phyloP scores from a whole-genome alignment of 768 basidiomycete species.

The Postia placenta region DNA sequence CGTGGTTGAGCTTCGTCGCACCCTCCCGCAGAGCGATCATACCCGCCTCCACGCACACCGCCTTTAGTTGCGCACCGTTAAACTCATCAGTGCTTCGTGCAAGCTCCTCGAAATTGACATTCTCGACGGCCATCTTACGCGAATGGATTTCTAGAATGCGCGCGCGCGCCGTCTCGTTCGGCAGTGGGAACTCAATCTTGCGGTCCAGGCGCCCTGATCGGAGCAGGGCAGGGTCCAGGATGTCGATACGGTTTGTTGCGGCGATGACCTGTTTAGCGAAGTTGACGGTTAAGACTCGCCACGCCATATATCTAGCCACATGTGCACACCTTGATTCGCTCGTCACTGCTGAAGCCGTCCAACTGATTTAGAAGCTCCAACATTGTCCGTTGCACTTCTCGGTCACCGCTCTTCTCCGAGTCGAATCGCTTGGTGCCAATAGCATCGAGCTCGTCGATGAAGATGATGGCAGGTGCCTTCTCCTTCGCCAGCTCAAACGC shows the following conservation, averaged over 20 bases:
- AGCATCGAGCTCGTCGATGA: slow-evolving; percentile 98
- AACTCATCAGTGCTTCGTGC: slow-evolving; percentile 98
- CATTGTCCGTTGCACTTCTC: slow-evolving; percentile 99
- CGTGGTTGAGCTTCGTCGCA: slow-evolving; percentile 81
- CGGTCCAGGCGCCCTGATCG: slow-evolving; percentile 96
- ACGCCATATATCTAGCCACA: no score
- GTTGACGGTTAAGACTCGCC: not conserved
- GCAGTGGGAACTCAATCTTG: slow-evolving; percentile 98
- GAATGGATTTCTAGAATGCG: slow-evolving; percentile 96
- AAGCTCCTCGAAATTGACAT: slow-evolving; percentile 96
- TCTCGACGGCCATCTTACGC: slow-evolving; percentile 86
- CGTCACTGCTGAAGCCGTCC: slow-evolving; percentile 96
- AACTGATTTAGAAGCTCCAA: slow-evolving; percentile 96
- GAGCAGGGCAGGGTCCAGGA: slow-evolving; percentile 95
- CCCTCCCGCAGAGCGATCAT: slow-evolving; percentile 98
- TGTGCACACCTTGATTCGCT: slow-evolving; percentile 85
- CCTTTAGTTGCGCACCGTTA: slow-evolving; percentile 95
- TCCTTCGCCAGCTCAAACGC: slow-evolving; percentile 98
- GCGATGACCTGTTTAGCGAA: slow-evolving; percentile 79
- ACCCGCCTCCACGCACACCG: slow-evolving; percentile 97
- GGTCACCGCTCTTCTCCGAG: slow-evolving; percentile 96
- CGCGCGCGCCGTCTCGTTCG: slow-evolving; percentile 93
- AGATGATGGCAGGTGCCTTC: slow-evolving; percentile 98
- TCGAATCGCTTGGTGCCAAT: slow-evolving; percentile 99
- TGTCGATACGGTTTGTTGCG: slow-evolving; percentile 98